phyloP scores from a whole-genome alignment of 345 rosid genomes.

The Zanthoxylum bungeanum region DNA sequence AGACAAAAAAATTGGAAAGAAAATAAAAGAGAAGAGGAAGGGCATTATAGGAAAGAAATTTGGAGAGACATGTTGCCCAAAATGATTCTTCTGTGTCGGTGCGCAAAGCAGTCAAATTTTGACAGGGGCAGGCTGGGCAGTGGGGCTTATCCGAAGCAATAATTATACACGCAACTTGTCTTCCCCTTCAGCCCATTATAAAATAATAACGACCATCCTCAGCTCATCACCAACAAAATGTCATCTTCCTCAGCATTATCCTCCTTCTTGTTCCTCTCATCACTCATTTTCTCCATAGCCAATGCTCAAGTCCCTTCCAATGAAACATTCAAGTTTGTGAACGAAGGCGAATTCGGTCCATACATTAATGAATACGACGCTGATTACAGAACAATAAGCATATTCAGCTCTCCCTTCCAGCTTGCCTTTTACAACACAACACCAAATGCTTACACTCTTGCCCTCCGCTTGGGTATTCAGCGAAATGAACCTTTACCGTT shows the following conservation, averaged over 20 bases:
- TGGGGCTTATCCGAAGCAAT: too few species aligned
- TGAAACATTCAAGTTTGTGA: conserved; percentile 30
- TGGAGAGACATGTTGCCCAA: too few species aligned
- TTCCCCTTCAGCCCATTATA: neutral
- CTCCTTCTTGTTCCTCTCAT: conserved; percentile 6
- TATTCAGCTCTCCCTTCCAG: conserved; percentile 37
- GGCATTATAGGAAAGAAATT: too few species aligned
- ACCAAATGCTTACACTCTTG: conserved; percentile 57
- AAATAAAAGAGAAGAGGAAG: too few species aligned
- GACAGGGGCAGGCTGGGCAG: too few species aligned
- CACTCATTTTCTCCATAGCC: conserved; percentile 19
- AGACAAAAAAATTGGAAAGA: too few species aligned
- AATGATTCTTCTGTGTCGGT: too few species aligned
- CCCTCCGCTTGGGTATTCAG: conserved; percentile 41
- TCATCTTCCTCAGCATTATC: conserved; percentile 12
- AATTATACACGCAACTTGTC: neutral
- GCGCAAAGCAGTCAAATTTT: too few species aligned
- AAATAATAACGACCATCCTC: neutral
- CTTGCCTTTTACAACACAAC: conserved; percentile 66
- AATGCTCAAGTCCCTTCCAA: conserved; percentile 41
- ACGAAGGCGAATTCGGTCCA: conserved; percentile 42
- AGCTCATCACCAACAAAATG: neutral
- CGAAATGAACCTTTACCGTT: conserved; percentile 41
- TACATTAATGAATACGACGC: conserved; percentile 36
- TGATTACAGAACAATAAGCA: conserved; percentile 23